Base-by-base conservation (phyloP, 345 rosid species). In the Camelina neglecta region DNA sequence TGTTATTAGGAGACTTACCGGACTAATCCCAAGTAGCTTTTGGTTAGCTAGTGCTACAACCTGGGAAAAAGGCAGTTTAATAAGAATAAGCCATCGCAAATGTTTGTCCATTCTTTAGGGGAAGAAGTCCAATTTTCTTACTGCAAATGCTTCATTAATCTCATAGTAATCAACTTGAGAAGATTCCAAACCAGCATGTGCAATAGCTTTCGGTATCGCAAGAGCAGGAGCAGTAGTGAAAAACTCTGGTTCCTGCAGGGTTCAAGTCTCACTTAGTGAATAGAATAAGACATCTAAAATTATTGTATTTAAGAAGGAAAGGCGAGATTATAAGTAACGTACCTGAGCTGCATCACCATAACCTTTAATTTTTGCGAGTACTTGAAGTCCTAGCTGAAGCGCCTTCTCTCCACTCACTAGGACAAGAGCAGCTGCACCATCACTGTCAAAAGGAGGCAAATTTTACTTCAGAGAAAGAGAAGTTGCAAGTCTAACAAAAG, bases 311-410 rank as follows among this genome's bases (percentile, higher is more conserved):
- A 23, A 44, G 63, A 48, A 50, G 12, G 35, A 4, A 21, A n/a
- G 12, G 29, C 7, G 11, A 71, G 11, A 50, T 26, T 36, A 48
- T 31, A 29, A 57, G 47, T 54, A 29, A 47, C 2, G 21, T 83
- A 92, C 99, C 97, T 89, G 97, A 78, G 99, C 99, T 66, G 98
- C 99, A 75, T 92, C 99, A 71, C 89, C 96, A 64, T 90, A 92
- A 66, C 96, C 99, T 38, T 82, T 65, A 69, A 95, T 82, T 83
- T 86, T 95, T 12, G 93, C 99, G 50, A 95, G 75, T 70, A 95
- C 92, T 45, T 89, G 86, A 71, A 95, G 84, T 73, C 97, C 97
- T 16, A 89, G 93, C 80, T 88, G 48, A 65, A 85, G 73, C 16
- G 90, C 96, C 76, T 79, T 89, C 84, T 85, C 91, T 77, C 98